Percentiles rank a stretch among this genome's conserved stretches.
Evolutionary conservation across 177 flowering plant species (phyloP).

Genomic region (Vitis hybrid): DNA sequence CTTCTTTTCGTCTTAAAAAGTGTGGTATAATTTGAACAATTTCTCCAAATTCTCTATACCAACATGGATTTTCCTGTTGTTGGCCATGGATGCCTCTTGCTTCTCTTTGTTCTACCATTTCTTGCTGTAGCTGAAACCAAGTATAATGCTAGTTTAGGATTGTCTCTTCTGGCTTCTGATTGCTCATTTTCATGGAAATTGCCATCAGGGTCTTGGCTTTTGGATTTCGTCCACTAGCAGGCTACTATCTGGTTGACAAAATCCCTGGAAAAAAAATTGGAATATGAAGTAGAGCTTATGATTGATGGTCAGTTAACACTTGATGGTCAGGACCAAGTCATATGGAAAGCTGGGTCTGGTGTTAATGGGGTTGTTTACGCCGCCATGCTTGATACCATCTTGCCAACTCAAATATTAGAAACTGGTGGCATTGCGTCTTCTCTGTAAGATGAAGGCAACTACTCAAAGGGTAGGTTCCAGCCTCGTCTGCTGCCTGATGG

Average conservation of each 20-base stretch:
- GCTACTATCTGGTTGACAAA: conserved; percentile 10
- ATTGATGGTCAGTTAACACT: conserved; percentile 11
- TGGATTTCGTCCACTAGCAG: no score
- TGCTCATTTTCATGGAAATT: no score
- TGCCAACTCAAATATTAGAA: conserved; percentile 22
- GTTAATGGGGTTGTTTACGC: no score
- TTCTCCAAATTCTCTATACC: no score
- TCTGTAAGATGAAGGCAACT: neutral
- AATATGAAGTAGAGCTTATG: conserved; percentile 15
- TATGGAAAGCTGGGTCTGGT: no score
- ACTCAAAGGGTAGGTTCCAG: no score
- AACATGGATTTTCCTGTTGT: neutral
- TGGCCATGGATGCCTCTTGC: neutral
- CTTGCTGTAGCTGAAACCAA: neutral
- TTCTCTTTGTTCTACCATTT: neutral
- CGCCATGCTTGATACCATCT: conserved; percentile 18
- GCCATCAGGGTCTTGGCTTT: no score
- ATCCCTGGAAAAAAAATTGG: conserved; percentile 16
- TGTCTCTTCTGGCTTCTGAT: no score
- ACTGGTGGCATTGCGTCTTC: neutral
- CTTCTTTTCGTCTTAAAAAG: no score
- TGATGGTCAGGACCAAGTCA: neutral
- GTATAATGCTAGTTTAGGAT: neutral
- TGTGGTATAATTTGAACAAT: no score
- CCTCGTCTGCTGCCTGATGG: no score